Evolutionary conservation across 1,139 yeast species (phyloP).

Genomic region (Scheffersomyces insectosa): DNA sequence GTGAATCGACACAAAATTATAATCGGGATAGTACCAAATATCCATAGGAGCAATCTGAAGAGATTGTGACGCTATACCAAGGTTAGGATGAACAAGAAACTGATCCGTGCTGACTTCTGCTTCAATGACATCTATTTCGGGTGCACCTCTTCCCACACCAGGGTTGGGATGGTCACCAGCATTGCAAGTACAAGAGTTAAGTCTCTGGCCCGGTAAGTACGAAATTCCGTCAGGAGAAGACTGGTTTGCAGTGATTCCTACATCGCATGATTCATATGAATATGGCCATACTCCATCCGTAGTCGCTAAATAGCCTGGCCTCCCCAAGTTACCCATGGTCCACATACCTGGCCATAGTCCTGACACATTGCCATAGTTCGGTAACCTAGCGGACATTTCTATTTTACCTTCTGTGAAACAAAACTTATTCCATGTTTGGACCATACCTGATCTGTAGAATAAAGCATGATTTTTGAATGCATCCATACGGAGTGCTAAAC

Average conservation of each 20-base stretch:
- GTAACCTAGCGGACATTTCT: slow-evolving; percentile 26
- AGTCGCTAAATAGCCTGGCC: slow-evolving; percentile 32
- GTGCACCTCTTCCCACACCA: slow-evolving; percentile 85
- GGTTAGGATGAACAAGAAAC: slow-evolving; percentile 18
- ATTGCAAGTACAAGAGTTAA: slow-evolving; percentile 61
- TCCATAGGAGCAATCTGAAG: slow-evolving; percentile 83
- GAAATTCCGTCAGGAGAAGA: slow-evolving; percentile 33
- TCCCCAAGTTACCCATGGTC: slow-evolving; percentile 34
- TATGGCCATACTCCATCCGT: slow-evolving; percentile 39
- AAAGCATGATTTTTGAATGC: slow-evolving; percentile 30
- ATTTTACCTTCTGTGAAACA: slow-evolving; percentile 30
- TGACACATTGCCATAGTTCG: slow-evolving; percentile 28
- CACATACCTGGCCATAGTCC: slow-evolving; percentile 37
- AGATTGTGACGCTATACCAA: slow-evolving; percentile 79
- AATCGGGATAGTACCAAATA: slow-evolving; percentile 83
- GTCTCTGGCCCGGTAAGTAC: slow-evolving; percentile 31
- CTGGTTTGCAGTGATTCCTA: slow-evolving; percentile 34
- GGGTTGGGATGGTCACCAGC: slow-evolving; percentile 79
- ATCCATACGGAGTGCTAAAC: slow-evolving; percentile 25
- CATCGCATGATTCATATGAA: slow-evolving; percentile 31
- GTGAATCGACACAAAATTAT: slow-evolving; percentile 64
- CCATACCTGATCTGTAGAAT: slow-evolving; percentile 32
- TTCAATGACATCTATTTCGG: slow-evolving; percentile 84
- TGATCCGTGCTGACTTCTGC: slow-evolving; percentile 57
- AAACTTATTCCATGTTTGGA: slow-evolving; percentile 33